phyloP scores from a whole-genome alignment of 305 asterid species.

The Petunia hybrid region DNA sequence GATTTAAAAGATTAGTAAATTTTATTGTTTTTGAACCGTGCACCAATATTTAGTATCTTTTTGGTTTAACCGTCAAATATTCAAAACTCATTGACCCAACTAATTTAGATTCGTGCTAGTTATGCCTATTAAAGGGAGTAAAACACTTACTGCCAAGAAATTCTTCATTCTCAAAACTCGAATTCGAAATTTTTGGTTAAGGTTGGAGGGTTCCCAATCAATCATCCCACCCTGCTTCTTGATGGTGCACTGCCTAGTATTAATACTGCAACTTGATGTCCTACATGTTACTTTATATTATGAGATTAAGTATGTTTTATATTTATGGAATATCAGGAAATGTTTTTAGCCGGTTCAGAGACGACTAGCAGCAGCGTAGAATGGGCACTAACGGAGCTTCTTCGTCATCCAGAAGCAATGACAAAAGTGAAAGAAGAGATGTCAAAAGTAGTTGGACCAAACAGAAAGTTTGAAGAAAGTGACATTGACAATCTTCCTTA shows the following conservation, averaged over 20 bases:
- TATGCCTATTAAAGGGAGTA: no score
- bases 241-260: background rate
- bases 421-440: constrained; percentile 8
- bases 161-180: no score
- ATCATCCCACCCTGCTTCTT: background rate
- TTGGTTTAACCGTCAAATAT: no score
- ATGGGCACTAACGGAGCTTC: constrained; percentile 38
- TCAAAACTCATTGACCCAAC: no score
- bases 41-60: background rate
- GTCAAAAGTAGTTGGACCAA: background rate
- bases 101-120: no score
- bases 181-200: no score
- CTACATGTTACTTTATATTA: background rate
- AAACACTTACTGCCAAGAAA: no score
- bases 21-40: background rate
- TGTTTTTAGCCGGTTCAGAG: constrained; percentile 39
- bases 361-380: constrained; percentile 35
- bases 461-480: constrained; percentile 35
- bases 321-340: constrained; percentile 29
- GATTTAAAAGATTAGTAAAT: no score
- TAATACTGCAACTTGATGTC: no score
- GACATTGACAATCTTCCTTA: background rate
- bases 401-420: constrained; percentile 16
- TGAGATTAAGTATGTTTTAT: background rate
- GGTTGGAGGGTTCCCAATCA: no score